Base-by-base conservation (phyloP, 768 basidiomycete genomes). In the Boletus pseudopeckii region DNA sequence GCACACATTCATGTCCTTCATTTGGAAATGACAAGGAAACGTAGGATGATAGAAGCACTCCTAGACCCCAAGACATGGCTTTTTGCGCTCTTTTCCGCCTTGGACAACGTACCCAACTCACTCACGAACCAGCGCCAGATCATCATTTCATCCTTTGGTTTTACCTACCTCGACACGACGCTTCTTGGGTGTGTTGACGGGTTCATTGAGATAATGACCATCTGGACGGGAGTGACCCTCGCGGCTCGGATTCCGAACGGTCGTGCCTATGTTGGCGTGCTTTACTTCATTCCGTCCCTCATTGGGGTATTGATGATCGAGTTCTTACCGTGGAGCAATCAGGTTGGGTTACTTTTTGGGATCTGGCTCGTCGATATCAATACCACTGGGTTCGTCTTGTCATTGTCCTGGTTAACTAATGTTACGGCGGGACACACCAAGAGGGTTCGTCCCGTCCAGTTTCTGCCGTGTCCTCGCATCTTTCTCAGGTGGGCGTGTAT, bases 391-490 rank as follows among this genome's bases (percentile, higher is more conserved):
- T 88, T 87, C 52, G 78, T 80, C 11, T 67, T 89, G 15, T 72
- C 80, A 13, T 60, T 89, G 39, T 76, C 83, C 3, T 90, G 88
- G 88, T 63, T 88, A 14, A 80, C 79, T 2, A 78, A 68, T 39
- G 80, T 86, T 7, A 88, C 85, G 0, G 80, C 85, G 0, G 87
- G 85, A 1, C 87, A 88, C 61, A 89, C 87, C 32, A 88, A 88
- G 69, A 76, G 78, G 55, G 77, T 90, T 0, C 85, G 88, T 20
- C 28, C 28, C 1, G 6, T 69, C 73, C 6, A 2, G 7, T 7
- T 45, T 39, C 15, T 1, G 17, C 32, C 22, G 17, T 11, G 0
- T 17, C 20, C 1, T 38, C 33, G 0, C 22, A 6, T 24, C 22
- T 5, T 22, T 49, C 30, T 48, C 22, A 32, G 11, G 17, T 3